phyloP scores from a whole-genome alignment of 441 rosid species.

The Populus hybrid region DNA sequence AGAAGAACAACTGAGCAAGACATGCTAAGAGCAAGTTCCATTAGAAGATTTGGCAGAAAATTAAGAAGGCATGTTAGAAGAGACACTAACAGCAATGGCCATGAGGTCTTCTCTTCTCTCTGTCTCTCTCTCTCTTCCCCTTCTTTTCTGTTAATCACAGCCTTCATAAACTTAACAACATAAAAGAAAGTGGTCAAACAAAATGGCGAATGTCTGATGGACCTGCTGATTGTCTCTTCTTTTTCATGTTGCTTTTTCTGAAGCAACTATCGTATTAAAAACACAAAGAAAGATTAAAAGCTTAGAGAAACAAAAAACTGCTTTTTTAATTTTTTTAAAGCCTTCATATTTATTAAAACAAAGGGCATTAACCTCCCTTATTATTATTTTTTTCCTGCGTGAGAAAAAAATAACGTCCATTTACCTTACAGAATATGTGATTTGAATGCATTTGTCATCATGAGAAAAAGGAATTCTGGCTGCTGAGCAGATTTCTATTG shows the following conservation, averaged over 20 bases:
- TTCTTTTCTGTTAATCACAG: slow-evolving; percentile 1
- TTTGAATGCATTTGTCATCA: not conserved
- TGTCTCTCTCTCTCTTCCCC: not conserved
- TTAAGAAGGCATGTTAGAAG: slow-evolving; percentile 57
- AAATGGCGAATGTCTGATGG: slow-evolving; percentile 23
- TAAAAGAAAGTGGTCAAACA: slow-evolving; percentile 33
- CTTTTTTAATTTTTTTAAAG: slow-evolving; percentile 18
- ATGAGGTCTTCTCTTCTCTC: slow-evolving; percentile 49
- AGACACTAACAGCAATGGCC: slow-evolving; percentile 77
- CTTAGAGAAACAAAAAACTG: slow-evolving; percentile 32
- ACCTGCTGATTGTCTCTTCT: slow-evolving; percentile 20
- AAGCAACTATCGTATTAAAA: slow-evolving; percentile 9
- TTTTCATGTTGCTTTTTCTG: slow-evolving; percentile 9
- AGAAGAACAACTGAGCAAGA: too few relatives aligned
- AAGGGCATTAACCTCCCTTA: not conserved
- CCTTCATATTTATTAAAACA: slow-evolving; percentile 4
- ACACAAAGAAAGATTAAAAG: slow-evolving; percentile 23
- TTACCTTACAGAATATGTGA: not conserved
- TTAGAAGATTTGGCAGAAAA: slow-evolving; percentile 68
- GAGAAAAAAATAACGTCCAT: too few relatives aligned
- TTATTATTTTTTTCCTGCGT: not conserved
- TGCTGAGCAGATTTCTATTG: not conserved
- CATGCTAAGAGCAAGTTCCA: slow-evolving; percentile 70
- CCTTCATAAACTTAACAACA: slow-evolving; percentile 22
- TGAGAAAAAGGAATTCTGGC: not conserved